Percentiles rank a stretch among this genome's conserved stretches.
Conservation (phyloP, 805 yeast species). For the Barnettozyma salicaria region DNA sequence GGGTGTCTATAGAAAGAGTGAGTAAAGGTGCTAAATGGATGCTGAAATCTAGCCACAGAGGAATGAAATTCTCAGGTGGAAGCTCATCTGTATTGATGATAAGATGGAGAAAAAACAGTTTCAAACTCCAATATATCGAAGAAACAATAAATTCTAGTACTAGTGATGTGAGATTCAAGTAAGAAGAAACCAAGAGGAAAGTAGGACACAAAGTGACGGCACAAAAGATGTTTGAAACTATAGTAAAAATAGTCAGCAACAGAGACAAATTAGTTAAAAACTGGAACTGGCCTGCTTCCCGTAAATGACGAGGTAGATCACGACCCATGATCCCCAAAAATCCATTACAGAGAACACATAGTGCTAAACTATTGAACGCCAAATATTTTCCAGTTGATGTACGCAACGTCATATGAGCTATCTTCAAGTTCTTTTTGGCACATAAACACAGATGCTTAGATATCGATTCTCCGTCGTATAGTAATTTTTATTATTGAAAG, state of each 20-base stretch:
- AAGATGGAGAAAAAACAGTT: slow-evolving; percentile 43
- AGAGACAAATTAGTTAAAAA: slow-evolving; percentile 67
- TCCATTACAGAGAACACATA: too few relatives aligned
- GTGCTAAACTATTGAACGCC: too few relatives aligned
- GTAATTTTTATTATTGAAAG: too few relatives aligned
- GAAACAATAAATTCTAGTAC: slow-evolving; percentile 59
- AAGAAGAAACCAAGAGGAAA: slow-evolving; percentile 5
- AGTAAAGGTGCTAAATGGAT: slow-evolving; percentile 56
- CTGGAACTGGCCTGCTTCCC: slow-evolving; percentile 61
- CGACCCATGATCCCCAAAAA: too few relatives aligned
- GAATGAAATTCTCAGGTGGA: slow-evolving; percentile 32
- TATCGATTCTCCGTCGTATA: too few relatives aligned
- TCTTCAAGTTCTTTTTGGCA: too few relatives aligned
- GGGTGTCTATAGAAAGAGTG: slow-evolving; percentile 48
- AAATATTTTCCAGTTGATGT: too few relatives aligned
- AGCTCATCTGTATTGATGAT: slow-evolving; percentile 34
- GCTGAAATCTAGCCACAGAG: slow-evolving; percentile 46
- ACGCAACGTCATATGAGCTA: too few relatives aligned
- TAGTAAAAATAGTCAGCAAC: slow-evolving; percentile 34
- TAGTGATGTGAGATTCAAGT: slow-evolving; percentile 43
- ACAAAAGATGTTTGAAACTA: slow-evolving; percentile 12
- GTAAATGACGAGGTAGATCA: slow-evolving; percentile 48
- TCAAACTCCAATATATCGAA: slow-evolving; percentile 62
- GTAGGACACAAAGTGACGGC: slow-evolving; percentile 35
- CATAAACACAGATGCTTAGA: too few relatives aligned